These are phyloP conservation scores for Xylariaceae sp. DNA, from an alignment of 2,329 filamentous ascomycete genomes.

Conservation along the genomic window DNA sequence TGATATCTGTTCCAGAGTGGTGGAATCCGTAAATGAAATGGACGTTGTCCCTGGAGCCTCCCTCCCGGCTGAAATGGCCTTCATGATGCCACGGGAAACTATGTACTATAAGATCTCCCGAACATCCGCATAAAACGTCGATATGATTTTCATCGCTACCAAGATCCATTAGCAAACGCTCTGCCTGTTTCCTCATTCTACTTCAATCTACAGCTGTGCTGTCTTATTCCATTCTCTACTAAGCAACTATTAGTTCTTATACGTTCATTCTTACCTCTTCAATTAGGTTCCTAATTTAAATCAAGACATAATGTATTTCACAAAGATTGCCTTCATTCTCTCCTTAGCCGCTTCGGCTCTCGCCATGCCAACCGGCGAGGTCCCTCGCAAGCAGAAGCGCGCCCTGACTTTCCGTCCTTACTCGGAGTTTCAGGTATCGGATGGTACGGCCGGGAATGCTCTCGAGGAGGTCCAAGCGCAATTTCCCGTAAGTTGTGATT, in stretches of 20 bases:
- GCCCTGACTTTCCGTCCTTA: slow-evolving; percentile 12
- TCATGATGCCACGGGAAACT: neutral
- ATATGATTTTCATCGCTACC: neutral
- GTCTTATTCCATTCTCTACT: slow-evolving; percentile 1
- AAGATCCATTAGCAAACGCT: neutral
- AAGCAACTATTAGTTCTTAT: neutral
- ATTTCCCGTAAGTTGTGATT: slow-evolving; percentile 49
- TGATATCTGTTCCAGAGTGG: neutral
- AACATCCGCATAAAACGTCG: neutral
- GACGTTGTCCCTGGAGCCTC: neutral
- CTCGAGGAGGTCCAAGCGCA: slow-evolving; percentile 56
- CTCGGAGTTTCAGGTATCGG: slow-evolving; percentile 50
- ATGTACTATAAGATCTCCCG: neutral
- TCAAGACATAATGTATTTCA: slow-evolving; percentile 39
- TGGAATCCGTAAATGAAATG: neutral
- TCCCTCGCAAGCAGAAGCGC: slow-evolving; percentile 11
- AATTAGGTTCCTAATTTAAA: neutral
- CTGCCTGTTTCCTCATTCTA: neutral
- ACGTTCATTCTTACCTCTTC: slow-evolving; percentile 1
- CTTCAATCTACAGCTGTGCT: slow-evolving; percentile 13
- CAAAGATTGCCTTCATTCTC: slow-evolving; percentile 41
- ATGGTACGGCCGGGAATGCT: slow-evolving; percentile 55
- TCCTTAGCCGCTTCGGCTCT: slow-evolving; percentile 41
- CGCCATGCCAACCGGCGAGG: slow-evolving; percentile 26
- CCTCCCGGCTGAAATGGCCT: too few species aligned